These are phyloP conservation scores for Diophrys sp. DNA, from an alignment of 73 alveolate species.

Conservation along the genomic window DNA sequence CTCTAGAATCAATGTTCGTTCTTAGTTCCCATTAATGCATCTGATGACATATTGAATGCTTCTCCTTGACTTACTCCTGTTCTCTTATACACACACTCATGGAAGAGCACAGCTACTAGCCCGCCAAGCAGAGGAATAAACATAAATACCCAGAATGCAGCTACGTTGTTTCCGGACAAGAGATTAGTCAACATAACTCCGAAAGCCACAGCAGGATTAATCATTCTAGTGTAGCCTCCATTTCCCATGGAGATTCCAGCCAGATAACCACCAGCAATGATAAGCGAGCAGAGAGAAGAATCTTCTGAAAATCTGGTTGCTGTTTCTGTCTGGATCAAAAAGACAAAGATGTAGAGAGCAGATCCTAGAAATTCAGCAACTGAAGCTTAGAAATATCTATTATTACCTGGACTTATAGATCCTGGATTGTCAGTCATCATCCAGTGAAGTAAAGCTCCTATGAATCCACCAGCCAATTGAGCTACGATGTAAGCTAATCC, in stretches of 20 bases:
- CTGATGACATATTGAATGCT: background rate
- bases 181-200: conserved; percentile 11
- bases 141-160: conserved; percentile 24
- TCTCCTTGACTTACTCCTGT: conserved; percentile 4
- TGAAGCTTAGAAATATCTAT: conserved; percentile 23
- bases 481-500: conserved; percentile 57
- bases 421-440: conserved; percentile 3
- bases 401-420: conserved; percentile 3
- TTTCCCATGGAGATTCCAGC: conserved; percentile 34
- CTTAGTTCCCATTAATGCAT: background rate
- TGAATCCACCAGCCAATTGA: conserved; percentile 46
- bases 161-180: conserved; percentile 23
- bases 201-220: conserved; percentile 42
- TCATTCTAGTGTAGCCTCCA: conserved; percentile 2
- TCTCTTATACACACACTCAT: conserved; percentile 50
- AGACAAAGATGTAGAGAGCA: conserved; percentile 30
- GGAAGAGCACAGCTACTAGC: conserved; percentile 41
- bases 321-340: conserved; percentile 43
- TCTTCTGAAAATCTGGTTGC: conserved; percentile 51
- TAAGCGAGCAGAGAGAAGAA: conserved; percentile 46
- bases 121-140: conserved; percentile 58
- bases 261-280: conserved; percentile 50
- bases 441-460: conserved; percentile 35
- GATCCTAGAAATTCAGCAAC: conserved; percentile 47
- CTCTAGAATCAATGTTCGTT: too few species aligned